phyloP scores from a whole-genome alignment of 352 stramenopile genomes.

The Pythium folliculosum region DNA sequence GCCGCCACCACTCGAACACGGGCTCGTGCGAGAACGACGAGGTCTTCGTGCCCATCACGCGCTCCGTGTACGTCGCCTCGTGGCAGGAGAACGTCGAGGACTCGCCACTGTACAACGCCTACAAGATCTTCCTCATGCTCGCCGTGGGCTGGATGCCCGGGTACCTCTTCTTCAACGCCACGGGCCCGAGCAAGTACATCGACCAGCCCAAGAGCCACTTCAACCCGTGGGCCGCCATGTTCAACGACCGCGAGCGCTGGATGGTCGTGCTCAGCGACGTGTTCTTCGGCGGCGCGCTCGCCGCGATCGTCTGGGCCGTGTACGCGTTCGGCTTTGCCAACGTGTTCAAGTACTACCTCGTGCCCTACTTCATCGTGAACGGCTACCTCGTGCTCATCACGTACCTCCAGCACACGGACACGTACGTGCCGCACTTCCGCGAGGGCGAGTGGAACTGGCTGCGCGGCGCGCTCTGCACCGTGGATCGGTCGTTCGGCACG shows the following conservation, averaged over 20 bases:
- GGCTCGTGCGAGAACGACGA: slow-evolving; percentile 96
- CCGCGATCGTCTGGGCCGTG: slow-evolving; percentile 52
- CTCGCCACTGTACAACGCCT: slow-evolving; percentile 93
- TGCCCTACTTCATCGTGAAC: slow-evolving; percentile 96
- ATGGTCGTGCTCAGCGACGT: slow-evolving; percentile 94
- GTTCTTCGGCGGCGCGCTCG: slow-evolving; percentile 79
- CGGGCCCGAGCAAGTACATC: slow-evolving; percentile 89
- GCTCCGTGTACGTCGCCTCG: slow-evolving; percentile 52
- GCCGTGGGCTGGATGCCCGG: slow-evolving; percentile 95
- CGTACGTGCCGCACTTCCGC: slow-evolving; percentile 96
- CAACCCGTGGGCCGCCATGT: slow-evolving; percentile 94
- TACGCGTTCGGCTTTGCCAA: slow-evolving; percentile 70
- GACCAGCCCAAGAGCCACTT: slow-evolving; percentile 93
- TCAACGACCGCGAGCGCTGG: slow-evolving; percentile 89
- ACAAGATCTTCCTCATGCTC: slow-evolving; percentile 94
- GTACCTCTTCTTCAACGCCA: slow-evolving; percentile 97
- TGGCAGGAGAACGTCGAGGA: slow-evolving; percentile 90
- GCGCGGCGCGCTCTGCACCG: slow-evolving; percentile 95
- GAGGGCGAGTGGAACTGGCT: slow-evolving; percentile 96
- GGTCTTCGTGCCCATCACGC: slow-evolving; percentile 94
- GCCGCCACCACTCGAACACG: slow-evolving; percentile 96
- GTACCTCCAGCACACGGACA: slow-evolving; percentile 98
- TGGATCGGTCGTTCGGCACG: slow-evolving; percentile 96
- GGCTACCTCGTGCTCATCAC: slow-evolving; percentile 97
- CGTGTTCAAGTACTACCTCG: slow-evolving; percentile 94